phyloP scores from a whole-genome alignment of 2,329 filamentous ascomycete species.

The Arthrinium phaeospermum region DNA sequence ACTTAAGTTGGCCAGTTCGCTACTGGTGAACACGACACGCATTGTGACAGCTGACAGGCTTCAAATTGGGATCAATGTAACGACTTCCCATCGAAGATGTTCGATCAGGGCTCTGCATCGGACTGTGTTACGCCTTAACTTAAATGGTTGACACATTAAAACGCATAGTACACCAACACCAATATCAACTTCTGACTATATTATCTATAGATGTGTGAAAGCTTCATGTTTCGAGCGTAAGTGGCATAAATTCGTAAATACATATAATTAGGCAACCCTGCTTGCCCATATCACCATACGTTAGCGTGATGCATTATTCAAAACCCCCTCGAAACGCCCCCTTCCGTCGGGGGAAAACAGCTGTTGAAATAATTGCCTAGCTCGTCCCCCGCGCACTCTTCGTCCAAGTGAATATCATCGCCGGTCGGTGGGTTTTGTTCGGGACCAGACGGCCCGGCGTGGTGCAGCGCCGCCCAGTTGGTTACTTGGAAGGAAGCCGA shows the following conservation, averaged over 20 bases:
- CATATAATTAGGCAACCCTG: background rate
- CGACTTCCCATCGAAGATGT: no score
- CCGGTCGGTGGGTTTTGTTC: background rate
- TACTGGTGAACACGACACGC: background rate
- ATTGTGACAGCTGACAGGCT: no score
- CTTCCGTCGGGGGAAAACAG: background rate
- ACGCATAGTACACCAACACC: background rate
- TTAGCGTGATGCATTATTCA: background rate
- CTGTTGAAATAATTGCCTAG: background rate
- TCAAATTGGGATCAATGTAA: no score
- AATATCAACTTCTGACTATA: background rate
- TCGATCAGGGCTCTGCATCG: no score
- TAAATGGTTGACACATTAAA: no score
- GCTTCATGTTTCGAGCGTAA: background rate
- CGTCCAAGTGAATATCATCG: background rate
- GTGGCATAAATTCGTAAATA: slow-evolving; percentile 7
- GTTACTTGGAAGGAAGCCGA: background rate
- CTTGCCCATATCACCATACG: background rate
- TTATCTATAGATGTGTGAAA: no score
- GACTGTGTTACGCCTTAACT: no score
- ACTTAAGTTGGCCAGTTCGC: background rate
- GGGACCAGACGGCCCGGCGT: background rate
- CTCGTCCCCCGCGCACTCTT: background rate
- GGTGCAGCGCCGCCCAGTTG: background rate
- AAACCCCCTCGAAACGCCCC: background rate